phyloP scores from a whole-genome alignment of 1,284 basidiomycete genomes.

The Melampsora americana region DNA sequence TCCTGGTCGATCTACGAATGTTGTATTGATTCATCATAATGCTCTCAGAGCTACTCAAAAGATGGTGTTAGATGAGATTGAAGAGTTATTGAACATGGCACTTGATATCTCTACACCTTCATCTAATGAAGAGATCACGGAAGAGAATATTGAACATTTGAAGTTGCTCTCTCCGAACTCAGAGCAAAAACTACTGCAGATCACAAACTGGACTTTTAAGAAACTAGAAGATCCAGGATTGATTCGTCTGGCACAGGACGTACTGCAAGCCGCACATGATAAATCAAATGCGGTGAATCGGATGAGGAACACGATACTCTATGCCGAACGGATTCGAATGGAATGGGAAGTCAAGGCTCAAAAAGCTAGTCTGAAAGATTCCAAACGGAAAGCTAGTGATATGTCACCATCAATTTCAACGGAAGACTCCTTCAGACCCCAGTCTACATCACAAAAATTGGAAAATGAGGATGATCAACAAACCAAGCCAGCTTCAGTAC shows the following conservation, averaged over 20 bases:
- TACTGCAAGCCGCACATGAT: slow-evolving; percentile 79
- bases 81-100: slow-evolving; percentile 76
- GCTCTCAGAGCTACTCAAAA: slow-evolving; percentile 56
- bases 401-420: neutral
- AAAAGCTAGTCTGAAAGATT: neutral
- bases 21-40: slow-evolving; percentile 56
- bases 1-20: slow-evolving; percentile 62
- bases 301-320: slow-evolving; percentile 95
- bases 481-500: no score
- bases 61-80: slow-evolving; percentile 74
- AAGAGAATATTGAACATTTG: slow-evolving; percentile 87
- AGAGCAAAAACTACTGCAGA: slow-evolving; percentile 74
- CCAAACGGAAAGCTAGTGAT: neutral
- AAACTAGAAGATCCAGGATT: slow-evolving; percentile 80
- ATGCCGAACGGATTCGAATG: slow-evolving; percentile 92
- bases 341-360: slow-evolving; percentile 89
- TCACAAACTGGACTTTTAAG: slow-evolving; percentile 79
- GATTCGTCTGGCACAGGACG: slow-evolving; percentile 74
- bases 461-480: neutral
- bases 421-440: neutral
- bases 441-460: neutral
- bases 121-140: slow-evolving; percentile 81
- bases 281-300: slow-evolving; percentile 94
- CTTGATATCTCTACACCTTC: slow-evolving; percentile 81
- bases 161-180: slow-evolving; percentile 75